These are phyloP conservation scores for Ormosia emarginata DNA, from an alignment of 306 rosid genomes.

Conservation along the genomic window DNA sequence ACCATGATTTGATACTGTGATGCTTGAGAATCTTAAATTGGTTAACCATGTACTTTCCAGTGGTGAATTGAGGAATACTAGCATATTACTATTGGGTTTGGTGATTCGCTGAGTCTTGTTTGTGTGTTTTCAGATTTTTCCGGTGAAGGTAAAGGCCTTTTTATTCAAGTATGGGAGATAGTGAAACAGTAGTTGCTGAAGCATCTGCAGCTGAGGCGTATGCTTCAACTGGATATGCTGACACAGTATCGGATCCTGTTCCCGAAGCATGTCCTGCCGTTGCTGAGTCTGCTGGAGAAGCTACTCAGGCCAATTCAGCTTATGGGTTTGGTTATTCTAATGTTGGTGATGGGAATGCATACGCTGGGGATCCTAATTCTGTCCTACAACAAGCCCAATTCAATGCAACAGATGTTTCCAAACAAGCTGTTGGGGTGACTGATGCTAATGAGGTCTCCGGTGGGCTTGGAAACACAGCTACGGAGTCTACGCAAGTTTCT, in stretches of 20 bases:
- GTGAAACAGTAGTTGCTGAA: constrained; percentile 63
- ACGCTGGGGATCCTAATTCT: constrained; percentile 48
- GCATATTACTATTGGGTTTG: background rate
- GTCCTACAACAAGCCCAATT: constrained; percentile 46
- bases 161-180: constrained; percentile 59
- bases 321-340: constrained; percentile 31
- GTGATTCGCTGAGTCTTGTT: background rate
- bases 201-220: constrained; percentile 42
- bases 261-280: constrained; percentile 32
- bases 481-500: constrained; percentile 30
- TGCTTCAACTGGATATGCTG: constrained; percentile 49
- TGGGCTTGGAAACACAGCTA: constrained; percentile 31
- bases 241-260: constrained; percentile 31
- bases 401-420: constrained; percentile 30
- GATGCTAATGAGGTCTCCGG: constrained; percentile 35
- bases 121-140: constrained; percentile 28
- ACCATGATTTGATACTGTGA: background rate
- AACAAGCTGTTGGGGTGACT: constrained; percentile 31
- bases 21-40: background rate
- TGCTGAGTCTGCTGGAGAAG: constrained; percentile 40
- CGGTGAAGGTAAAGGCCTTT: constrained; percentile 2
- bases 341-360: constrained; percentile 43
- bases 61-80: background rate
- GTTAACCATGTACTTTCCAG: background rate
- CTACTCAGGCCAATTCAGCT: constrained; percentile 29